Percentiles rank a stretch among this genome's conserved stretches.
These are phyloP conservation scores for Pochonia chlamydosporia DNA, from an alignment of 2,329 filamentous ascomycete species.

Conservation along the genomic window DNA sequence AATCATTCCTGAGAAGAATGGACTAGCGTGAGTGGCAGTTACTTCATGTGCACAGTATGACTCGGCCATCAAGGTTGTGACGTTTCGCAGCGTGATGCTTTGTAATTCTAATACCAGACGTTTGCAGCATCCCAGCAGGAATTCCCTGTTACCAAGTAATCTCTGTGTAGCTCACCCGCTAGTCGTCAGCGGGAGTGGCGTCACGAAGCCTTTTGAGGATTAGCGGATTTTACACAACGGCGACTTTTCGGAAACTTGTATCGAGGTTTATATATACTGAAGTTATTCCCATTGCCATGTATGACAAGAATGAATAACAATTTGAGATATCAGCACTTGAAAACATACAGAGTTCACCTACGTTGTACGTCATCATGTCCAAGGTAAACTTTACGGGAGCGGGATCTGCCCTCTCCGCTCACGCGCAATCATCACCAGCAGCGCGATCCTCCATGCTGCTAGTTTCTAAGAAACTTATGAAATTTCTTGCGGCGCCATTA, in stretches of 20 bases:
- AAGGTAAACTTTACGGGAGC: constrained; percentile 1
- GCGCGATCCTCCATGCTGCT: background rate
- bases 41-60: background rate
- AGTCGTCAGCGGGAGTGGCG: background rate
- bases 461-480: constrained; percentile 13
- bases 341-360: no score
- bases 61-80: background rate
- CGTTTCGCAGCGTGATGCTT: no score
- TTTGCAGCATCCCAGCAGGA: no score
- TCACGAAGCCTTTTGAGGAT: background rate
- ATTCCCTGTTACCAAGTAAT: no score
- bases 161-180: no score
- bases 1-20: background rate
- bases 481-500: constrained; percentile 14
- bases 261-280: background rate
- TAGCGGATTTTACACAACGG: constrained; percentile 1
- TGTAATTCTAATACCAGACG: no score
- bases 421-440: constrained; percentile 1
- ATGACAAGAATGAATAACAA: no score
- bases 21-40: background rate
- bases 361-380: no score
- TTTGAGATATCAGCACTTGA: no score
- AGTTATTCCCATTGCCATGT: background rate
- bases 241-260: constrained; percentile 24
- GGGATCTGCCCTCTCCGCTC: constrained; percentile 7